phyloP scores from a whole-genome alignment of 2,329 filamentous ascomycete species.

The Exophiala xenobiotica region DNA sequence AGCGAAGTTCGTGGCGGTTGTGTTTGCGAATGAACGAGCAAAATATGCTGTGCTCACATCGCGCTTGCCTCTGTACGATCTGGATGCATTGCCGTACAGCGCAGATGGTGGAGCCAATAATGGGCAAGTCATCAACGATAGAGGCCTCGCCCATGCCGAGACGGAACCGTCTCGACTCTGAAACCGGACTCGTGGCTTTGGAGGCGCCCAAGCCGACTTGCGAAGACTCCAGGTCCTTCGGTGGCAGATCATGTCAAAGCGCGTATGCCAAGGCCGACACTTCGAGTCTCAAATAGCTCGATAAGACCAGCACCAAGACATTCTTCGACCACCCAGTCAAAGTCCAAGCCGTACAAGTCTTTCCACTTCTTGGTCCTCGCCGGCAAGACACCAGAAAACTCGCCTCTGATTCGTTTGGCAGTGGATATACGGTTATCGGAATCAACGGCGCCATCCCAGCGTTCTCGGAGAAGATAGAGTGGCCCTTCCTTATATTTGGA shows the following conservation, averaged over 20 bases:
- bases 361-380: slow-evolving; percentile 65
- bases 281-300: slow-evolving; percentile 63
- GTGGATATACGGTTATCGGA: slow-evolving; percentile 44
- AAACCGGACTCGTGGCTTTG: no score
- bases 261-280: slow-evolving; percentile 57
- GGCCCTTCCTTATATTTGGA: slow-evolving; percentile 54
- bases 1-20: no score
- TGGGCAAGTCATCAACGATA: no score
- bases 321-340: slow-evolving; percentile 62
- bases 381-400: slow-evolving; percentile 56
- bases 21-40: no score
- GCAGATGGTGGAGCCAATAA: no score
- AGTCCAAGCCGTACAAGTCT: slow-evolving; percentile 57
- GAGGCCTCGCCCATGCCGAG: no score
- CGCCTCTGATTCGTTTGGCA: slow-evolving; percentile 56
- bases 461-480: slow-evolving; percentile 54
- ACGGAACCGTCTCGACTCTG: no score
- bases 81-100: no score
- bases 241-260: slow-evolving; percentile 20
- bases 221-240: neutral
- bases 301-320: slow-evolving; percentile 60
- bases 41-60: no score
- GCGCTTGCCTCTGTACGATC: no score
- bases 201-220: neutral
- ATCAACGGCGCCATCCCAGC: slow-evolving; percentile 63